Base-by-base conservation (phyloP, 1,139 yeast genomes). In the Taphrina deformans region DNA sequence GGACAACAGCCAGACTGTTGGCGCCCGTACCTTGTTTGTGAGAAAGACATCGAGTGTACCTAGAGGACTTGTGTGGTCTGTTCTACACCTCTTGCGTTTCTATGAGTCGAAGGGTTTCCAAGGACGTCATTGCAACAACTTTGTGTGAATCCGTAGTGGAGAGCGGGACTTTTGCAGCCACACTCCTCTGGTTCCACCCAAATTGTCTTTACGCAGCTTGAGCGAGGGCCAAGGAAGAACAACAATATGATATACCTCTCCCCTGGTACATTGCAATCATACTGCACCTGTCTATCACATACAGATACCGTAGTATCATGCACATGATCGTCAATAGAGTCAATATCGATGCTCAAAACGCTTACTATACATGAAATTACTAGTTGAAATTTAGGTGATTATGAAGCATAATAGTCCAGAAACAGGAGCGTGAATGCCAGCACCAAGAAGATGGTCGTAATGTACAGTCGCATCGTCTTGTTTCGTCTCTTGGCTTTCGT, bases 401-500 rank as follows among this genome's bases (percentile, higher is more conserved):
- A 59, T n/a, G 63, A 59, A n/a, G 63, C 55, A 29, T 59, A 59
- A 35, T 59, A 65, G 38, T 65, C 67, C 21, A 65, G 45, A 26
- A 65, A 55, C 35, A 65, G 63, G 10, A 65, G 48, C 24, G 65
- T 41, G 40, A 65, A 61, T 50, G 59, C 53, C 12, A 61, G 31
- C 9, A 53, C 58, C 27, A 65, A 64, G 41, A 65, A 56, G 46
- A 62, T 40, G 26, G 62, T 48, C 21, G 51, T 55, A 16, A 65
- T 46, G 52, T 44, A 55, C 55, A 48, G 35, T 23, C 62, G 41
- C 27, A 48, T 41, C 24, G 56, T 48, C 41, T 48, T 56, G 41
- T 90, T 88, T 58, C 87, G 79, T 55, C 80, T 80, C 48, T 89
- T 86, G 0, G 97, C 96, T 69, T 82, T 83, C 61, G 81, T 81